phyloP scores from a whole-genome alignment of 192 early-diverging fungal species.

The Piromyces finnis region DNA sequence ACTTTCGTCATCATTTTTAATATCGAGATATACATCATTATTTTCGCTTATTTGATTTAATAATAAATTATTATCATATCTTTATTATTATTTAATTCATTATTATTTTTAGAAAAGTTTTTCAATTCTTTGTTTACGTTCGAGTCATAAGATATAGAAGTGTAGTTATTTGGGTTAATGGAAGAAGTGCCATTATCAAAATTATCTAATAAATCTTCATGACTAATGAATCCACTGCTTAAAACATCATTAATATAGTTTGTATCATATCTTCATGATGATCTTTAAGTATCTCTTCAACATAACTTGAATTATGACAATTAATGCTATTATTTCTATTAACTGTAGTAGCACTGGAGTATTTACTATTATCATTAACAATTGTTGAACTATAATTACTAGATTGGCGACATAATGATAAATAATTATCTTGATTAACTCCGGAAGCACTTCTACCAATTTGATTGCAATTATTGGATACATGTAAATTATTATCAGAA shows the following conservation, averaged over 20 bases:
- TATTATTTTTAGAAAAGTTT: not conserved
- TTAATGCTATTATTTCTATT: not conserved
- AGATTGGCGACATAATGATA: not conserved
- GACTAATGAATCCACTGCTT: not conserved
- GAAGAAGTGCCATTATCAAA: not conserved
- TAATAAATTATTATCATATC: not conserved
- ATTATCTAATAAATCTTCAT: not conserved
- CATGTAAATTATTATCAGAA: not conserved
- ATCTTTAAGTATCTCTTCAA: not conserved
- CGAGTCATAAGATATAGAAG: not conserved
- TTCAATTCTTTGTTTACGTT: not conserved
- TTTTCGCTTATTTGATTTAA: not conserved
- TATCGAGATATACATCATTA: not conserved
- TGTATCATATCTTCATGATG: not conserved
- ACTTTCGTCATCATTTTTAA: not conserved
- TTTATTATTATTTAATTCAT: not conserved
- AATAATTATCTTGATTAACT: not conserved
- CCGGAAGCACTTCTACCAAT: not conserved
- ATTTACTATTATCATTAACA: not conserved
- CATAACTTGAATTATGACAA: not conserved
- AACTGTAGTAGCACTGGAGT: not conserved
- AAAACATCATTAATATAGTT: not conserved
- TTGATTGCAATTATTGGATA: not conserved
- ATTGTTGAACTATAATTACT: not conserved
- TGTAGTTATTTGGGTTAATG: not conserved